These are phyloP conservation scores for Hymenoscyphus scutula DNA, from an alignment of 2,329 filamentous ascomycete genomes.

Conservation along the genomic window DNA sequence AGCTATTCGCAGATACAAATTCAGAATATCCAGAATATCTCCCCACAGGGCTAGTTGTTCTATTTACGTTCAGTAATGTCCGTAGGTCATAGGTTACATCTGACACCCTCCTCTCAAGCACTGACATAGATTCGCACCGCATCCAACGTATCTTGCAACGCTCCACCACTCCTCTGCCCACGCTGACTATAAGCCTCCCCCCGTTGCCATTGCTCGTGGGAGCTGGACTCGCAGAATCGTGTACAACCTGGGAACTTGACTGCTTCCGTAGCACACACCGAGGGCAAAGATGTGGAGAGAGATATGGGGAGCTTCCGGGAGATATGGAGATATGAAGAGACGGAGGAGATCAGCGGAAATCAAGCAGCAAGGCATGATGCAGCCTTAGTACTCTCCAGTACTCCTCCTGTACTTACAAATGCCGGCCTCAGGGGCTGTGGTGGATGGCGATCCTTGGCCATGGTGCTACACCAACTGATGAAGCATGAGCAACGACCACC, in stretches of 20 bases:
- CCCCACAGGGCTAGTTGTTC: not conserved
- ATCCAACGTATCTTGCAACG: not conserved
- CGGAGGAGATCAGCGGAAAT: not conserved
- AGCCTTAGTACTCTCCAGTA: not conserved
- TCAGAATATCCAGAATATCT: not conserved
- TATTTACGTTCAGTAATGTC: not conserved
- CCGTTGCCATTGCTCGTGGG: not conserved
- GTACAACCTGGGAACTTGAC: not conserved
- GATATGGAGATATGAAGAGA: not conserved
- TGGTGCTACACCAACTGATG: not conserved
- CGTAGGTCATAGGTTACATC: constrained; percentile 4
- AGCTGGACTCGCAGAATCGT: not conserved
- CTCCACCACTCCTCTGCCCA: not conserved
- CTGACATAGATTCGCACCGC: not conserved
- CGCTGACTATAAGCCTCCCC: not conserved
- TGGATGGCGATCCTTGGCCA: not conserved
- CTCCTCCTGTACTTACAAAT: not conserved
- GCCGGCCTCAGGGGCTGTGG: constrained; percentile 1
- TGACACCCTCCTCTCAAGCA: not conserved
- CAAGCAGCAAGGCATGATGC: not conserved
- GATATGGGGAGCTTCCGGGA: too few species aligned
- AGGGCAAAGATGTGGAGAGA: not conserved
- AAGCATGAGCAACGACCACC: not conserved
- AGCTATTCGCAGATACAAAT: too few species aligned
- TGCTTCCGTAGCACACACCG: not conserved